phyloP scores from a whole-genome alignment of 257 asterid genomes.

The Marsdenia floribunda region DNA sequence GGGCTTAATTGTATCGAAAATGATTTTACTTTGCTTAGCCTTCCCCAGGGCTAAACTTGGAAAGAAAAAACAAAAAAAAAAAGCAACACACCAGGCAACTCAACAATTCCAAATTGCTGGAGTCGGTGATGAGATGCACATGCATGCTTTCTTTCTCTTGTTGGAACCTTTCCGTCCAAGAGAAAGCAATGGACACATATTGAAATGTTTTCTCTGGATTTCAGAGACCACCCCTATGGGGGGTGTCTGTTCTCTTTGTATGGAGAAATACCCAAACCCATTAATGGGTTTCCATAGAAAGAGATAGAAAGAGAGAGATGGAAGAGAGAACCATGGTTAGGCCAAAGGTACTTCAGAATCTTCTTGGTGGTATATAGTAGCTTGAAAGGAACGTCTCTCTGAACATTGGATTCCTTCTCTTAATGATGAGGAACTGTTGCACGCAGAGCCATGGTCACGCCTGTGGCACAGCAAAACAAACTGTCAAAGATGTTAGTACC shows the following conservation, averaged over 20 bases:
- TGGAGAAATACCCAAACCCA: slow-evolving; percentile 34
- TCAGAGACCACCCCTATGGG: slow-evolving; percentile 51
- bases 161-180: slow-evolving; percentile 73
- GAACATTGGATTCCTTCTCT: slow-evolving; percentile 34
- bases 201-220: slow-evolving; percentile 24
- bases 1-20: slow-evolving; percentile 13
- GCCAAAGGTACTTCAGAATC: slow-evolving; percentile 55
- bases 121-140: slow-evolving; percentile 40
- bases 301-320: slow-evolving; percentile 15
- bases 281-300: slow-evolving; percentile 32
- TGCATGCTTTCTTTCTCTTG: slow-evolving; percentile 50
- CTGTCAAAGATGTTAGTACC: slow-evolving; percentile 79
- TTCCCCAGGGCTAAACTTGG: slow-evolving; percentile 33
- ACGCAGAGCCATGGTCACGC: slow-evolving; percentile 62
- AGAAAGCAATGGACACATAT: slow-evolving; percentile 28
- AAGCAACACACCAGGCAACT: slow-evolving; percentile 27
- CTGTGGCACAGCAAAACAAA: slow-evolving; percentile 97
- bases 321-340: slow-evolving; percentile 80
- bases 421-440: slow-evolving; percentile 69
- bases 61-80: not conserved
- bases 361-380: slow-evolving; percentile 24
- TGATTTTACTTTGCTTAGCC: slow-evolving; percentile 31
- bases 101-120: slow-evolving; percentile 28
- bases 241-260: slow-evolving; percentile 32
- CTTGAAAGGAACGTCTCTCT: slow-evolving; percentile 31